Evolutionary conservation across 225 moss, liverwort and hornwort genomes (phyloP), one percentile per base, ranked within the genome.

Genomic region (Polytrichum commune): DNA sequence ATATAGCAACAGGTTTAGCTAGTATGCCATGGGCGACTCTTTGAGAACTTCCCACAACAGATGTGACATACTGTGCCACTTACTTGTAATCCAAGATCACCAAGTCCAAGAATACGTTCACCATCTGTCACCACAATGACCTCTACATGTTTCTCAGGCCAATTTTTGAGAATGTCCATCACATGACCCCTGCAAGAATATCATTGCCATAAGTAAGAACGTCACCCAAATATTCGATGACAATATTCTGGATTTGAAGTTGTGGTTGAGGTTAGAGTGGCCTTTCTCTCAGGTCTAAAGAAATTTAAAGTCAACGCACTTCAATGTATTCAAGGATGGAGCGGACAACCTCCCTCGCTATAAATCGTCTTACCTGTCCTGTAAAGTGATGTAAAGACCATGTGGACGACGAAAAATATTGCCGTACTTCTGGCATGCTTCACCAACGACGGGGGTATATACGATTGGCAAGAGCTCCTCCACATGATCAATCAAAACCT

Each of bases 101-200:
- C 93, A 54, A 93, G 91, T 1, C 93, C 93, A 57, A 93, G 86
- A 65, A 93, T 89, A 55, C 93, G 82, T 76, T 93, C 93, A 32
- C 91, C 93, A 67, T 93, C 93, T 19, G 93, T 93, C 27, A 93
- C 89, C 75, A 93, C 91, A 63, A 91, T 93, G 30, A 86, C 88
- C 71, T 89, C 86, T 60, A 93, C 91, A 63, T 90, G 79, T 29
- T 82, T 75, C 80, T 93, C 91, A 9, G 91, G 90, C 93, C 93
- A 91, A 67, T 93, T 93, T 70, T 88, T 91, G 75, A 93, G 66
- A 66, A 88, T 82, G 46, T 93, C 93, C 82, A 91, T 67, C 19
- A 93, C 93, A 74, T 91, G 84, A 30, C 93, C 93, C 75, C 85
- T 85, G 81, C 69, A 55, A 56, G 29, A 29, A 7, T 2, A 19